Evolutionary conservation across 345 rosid genomes (phyloP).

Genomic region (Citrus australasica): DNA sequence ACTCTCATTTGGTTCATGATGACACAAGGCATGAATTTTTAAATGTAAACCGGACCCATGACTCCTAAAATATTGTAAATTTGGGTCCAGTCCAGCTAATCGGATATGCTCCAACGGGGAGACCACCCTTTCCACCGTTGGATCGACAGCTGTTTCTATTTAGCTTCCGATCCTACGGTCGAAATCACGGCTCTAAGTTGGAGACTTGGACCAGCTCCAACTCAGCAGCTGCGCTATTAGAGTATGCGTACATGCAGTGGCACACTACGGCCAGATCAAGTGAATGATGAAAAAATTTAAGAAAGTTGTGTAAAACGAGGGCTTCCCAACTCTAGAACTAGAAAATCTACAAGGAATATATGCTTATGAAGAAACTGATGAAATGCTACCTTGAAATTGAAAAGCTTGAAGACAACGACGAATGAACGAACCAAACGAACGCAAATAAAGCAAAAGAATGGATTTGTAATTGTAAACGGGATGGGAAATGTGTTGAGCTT

Average conservation of each 20-base stretch:
- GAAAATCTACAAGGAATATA: constrained; percentile 2
- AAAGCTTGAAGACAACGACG: not conserved
- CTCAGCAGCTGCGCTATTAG: too few species aligned
- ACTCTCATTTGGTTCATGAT: not conserved
- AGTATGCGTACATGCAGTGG: too few species aligned
- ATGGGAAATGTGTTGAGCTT: not conserved
- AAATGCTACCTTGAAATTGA: not conserved
- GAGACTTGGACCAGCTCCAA: too few species aligned
- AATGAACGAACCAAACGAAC: not conserved
- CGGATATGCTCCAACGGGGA: too few species aligned
- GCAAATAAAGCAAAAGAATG: not conserved
- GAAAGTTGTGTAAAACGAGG: too few species aligned
- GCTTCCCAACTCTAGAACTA: too few species aligned
- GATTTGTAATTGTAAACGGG: not conserved
- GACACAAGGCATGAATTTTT: not conserved
- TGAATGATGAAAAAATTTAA: not conserved
- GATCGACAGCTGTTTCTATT: too few species aligned
- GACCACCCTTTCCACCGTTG: too few species aligned
- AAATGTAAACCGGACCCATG: not conserved
- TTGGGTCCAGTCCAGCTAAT: too few species aligned
- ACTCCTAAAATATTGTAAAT: not conserved
- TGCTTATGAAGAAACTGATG: not conserved
- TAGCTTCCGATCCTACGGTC: too few species aligned
- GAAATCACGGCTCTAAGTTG: too few species aligned
- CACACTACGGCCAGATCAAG: too few species aligned